Base-by-base conservation (phyloP, 306 rosid genomes). In the Cercis canadensis region DNA sequence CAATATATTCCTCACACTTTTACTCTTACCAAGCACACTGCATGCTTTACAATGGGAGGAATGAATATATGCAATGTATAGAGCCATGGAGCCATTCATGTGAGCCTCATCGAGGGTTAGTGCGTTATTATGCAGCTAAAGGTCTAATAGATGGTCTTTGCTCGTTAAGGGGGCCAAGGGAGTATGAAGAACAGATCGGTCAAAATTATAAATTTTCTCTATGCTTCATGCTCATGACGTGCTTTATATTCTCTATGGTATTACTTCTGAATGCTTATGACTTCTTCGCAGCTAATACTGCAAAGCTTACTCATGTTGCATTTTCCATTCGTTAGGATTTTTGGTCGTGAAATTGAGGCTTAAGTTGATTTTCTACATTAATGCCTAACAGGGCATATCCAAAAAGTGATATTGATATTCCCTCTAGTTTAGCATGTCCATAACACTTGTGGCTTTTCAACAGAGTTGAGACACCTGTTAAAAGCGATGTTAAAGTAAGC, bases 21-120 rank as follows among this genome's bases (percentile, higher is more conserved):
- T 2, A 16, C 41, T 32, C 32, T 9, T 2, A 40, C 65, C 70
- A 45, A 54, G 59, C 39, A 55, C 55, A 36, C 58, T 32, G 16
- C 29, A 49, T 68, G 34, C 47, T 49, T 75, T 49, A 31, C 49
- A 50, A 31, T 1, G 18, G 29, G 29, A 24, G 2, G 3, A 24
- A 24, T 24, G 29, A 44, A 59, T 62, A 58, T 47, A 67, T 67
- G 63, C 18, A 16, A 8, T 46, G 3, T 53, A 24, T 24, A 24
- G 29, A 24, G 29, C 29, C 29, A 24, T 24, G 17, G 56, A 65
- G 53, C 61, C 57, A 40, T 58, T 50, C 62, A 57, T 45, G 21
- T 18, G 44, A 47, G 39, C 41, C 43, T 24, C 10, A 44, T 45
- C 24, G 9, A 63, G 15, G 21, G 55, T 32, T 19, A 7, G 24